phyloP scores from a whole-genome alignment of 352 stramenopile genomes.

The Phytophthora colocasiae region DNA sequence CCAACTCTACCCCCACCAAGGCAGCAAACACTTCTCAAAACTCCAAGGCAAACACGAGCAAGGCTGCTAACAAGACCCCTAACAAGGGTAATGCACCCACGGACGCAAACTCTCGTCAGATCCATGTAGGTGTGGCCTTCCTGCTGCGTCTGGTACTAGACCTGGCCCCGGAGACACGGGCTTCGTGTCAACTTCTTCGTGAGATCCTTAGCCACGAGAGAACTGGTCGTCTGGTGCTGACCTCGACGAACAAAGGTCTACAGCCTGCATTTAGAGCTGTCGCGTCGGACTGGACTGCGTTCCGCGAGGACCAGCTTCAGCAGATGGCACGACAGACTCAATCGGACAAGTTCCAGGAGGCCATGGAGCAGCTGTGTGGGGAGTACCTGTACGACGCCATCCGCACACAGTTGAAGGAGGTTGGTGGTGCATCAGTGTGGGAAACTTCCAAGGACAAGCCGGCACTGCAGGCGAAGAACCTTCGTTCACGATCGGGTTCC shows the following conservation, averaged over 20 bases:
- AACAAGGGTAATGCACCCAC: neutral
- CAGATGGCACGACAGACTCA: slow-evolving; percentile 25
- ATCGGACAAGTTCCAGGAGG: slow-evolving; percentile 31
- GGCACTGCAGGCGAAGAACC: slow-evolving; percentile 19
- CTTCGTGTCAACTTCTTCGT: slow-evolving; percentile 13
- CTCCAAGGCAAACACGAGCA: neutral
- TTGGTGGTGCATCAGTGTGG: slow-evolving; percentile 20
- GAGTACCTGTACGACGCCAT: slow-evolving; percentile 31
- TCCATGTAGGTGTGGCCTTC: slow-evolving; percentile 10
- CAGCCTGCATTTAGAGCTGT: neutral
- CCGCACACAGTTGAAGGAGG: slow-evolving; percentile 18
- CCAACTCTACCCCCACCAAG: neutral
- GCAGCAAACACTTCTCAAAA: neutral
- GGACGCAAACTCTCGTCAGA: no score
- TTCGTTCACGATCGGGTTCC: slow-evolving; percentile 2
- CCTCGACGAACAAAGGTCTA: slow-evolving; percentile 8
- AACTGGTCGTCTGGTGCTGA: slow-evolving; percentile 14
- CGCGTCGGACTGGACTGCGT: slow-evolving; percentile 1
- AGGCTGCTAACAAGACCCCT: neutral
- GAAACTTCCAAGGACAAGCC: slow-evolving; percentile 19
- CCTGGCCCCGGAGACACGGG: slow-evolving; percentile 29
- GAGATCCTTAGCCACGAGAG: slow-evolving; percentile 19
- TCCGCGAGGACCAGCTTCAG: slow-evolving; percentile 4
- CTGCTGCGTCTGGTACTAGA: slow-evolving; percentile 22
- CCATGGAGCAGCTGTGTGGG: slow-evolving; percentile 25